A percentile compares a stretch with the other conserved stretches of the same genome.
These are phyloP conservation scores for Naematelia aurantialba DNA, from an alignment of 768 basidiomycete species.

Conservation along the genomic window DNA sequence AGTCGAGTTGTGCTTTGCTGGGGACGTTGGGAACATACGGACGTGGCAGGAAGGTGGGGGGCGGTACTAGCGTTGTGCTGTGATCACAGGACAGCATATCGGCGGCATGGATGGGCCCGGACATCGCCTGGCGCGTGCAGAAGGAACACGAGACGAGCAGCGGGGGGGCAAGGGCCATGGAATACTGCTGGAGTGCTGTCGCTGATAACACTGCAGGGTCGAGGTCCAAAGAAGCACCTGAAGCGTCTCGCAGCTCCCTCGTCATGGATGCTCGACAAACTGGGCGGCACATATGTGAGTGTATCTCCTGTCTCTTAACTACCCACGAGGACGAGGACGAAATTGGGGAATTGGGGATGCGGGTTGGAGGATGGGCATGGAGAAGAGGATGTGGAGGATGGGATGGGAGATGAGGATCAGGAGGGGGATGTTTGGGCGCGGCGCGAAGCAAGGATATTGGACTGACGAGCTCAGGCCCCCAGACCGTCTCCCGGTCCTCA, in stretches of 20 bases:
- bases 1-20: constrained; percentile 5
- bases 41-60: too few relatives aligned
- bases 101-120: too few relatives aligned
- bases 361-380: too few relatives aligned
- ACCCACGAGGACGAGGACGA: too few relatives aligned
- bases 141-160: too few relatives aligned
- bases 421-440: too few relatives aligned
- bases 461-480: constrained; percentile 60
- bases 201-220: constrained; percentile 58
- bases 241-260: constrained; percentile 96
- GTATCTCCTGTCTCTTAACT: neutral
- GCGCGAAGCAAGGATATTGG: constrained; percentile 37
- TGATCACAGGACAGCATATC: too few relatives aligned
- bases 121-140: too few relatives aligned
- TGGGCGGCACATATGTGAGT: constrained; percentile 57
- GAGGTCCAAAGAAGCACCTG: constrained; percentile 98
- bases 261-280: constrained; percentile 99
- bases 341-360: too few relatives aligned
- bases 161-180: neutral
- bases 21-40: neutral
- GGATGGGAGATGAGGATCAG: too few relatives aligned
- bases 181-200: neutral
- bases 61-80: too few relatives aligned
- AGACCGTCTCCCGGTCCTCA: constrained; percentile 98
- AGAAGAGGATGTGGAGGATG: neutral